Percentiles rank a stretch among this genome's conserved stretches.
Conservation (phyloP, 495 filamentous ascomycete species). For the Hypoxylon fuscum region DNA sequence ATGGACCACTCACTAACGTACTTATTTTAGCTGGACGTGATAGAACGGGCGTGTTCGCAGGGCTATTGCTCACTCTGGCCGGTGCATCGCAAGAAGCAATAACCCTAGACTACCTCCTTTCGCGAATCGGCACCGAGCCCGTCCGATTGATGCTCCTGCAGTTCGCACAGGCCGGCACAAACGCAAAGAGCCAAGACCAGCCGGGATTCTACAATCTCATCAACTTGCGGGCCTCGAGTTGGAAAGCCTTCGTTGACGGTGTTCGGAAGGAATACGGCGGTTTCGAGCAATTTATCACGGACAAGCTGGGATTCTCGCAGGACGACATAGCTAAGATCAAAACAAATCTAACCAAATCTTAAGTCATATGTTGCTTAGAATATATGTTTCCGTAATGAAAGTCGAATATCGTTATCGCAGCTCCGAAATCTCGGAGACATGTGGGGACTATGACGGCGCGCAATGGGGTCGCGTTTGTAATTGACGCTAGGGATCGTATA, state of each 20-base stretch:
- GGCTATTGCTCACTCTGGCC: constrained; percentile 64
- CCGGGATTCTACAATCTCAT: constrained; percentile 55
- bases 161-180: constrained; percentile 47
- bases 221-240: constrained; percentile 46
- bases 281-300: constrained; percentile 54
- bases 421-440: constrained; percentile 7
- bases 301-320: constrained; percentile 49
- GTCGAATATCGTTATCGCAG: too few species aligned
- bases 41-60: constrained; percentile 69
- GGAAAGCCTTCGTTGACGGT: constrained; percentile 51
- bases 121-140: constrained; percentile 57
- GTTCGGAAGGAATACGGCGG: constrained; percentile 51
- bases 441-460: too few species aligned
- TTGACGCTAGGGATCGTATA: background rate
- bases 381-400: background rate
- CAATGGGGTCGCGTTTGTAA: background rate
- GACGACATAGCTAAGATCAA: constrained; percentile 54
- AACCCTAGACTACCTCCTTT: constrained; percentile 61
- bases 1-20: constrained; percentile 11
- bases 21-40: constrained; percentile 64
- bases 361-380: background rate
- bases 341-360: constrained; percentile 47
- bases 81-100: constrained; percentile 57
- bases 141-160: constrained; percentile 52
- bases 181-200: constrained; percentile 39